Conservation (phyloP, 495 filamentous ascomycete genomes). For the Glarea lozoyensis region DNA sequence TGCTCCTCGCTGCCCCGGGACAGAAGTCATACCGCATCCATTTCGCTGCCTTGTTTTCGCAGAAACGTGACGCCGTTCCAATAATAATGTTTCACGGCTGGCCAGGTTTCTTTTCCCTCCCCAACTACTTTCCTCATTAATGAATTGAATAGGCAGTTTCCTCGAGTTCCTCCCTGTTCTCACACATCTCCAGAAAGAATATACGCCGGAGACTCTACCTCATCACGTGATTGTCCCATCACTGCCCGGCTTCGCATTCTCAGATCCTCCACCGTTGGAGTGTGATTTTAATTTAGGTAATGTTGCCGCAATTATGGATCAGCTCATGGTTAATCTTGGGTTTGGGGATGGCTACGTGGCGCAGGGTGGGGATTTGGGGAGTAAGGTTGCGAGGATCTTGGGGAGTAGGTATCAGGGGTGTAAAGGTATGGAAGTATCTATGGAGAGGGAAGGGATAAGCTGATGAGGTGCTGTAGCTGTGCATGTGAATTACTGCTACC, state of each 20-base stretch:
- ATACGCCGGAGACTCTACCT: constrained; percentile 43
- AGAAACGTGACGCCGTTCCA: constrained; percentile 49
- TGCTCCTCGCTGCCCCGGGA: constrained; percentile 33
- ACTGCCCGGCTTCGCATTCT: constrained; percentile 54
- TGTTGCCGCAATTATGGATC: constrained; percentile 41
- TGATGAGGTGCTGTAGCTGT: neutral
- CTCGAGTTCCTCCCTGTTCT: constrained; percentile 43
- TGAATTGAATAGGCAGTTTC: constrained; percentile 32
- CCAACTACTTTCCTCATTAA: neutral
- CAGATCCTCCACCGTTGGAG: constrained; percentile 39
- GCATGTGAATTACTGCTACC: neutral
- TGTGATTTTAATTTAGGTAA: constrained; percentile 34
- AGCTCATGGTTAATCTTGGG: constrained; percentile 50
- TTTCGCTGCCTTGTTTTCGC: constrained; percentile 54
- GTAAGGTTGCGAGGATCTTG: constrained; percentile 36
- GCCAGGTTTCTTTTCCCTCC: constrained; percentile 34
- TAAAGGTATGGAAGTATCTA: constrained; percentile 26
- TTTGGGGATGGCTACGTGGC: constrained; percentile 52
- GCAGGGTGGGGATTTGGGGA: constrained; percentile 62
- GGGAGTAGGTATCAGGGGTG: constrained; percentile 25
- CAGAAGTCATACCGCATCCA: constrained; percentile 40
- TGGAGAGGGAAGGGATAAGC: neutral
- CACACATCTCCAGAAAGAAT: constrained; percentile 36
- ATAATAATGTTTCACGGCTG: constrained; percentile 53
- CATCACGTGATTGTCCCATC: constrained; percentile 62